Conservation (phyloP, 192 early-diverging fungal species). For the Spizellomyces sp. region DNA sequence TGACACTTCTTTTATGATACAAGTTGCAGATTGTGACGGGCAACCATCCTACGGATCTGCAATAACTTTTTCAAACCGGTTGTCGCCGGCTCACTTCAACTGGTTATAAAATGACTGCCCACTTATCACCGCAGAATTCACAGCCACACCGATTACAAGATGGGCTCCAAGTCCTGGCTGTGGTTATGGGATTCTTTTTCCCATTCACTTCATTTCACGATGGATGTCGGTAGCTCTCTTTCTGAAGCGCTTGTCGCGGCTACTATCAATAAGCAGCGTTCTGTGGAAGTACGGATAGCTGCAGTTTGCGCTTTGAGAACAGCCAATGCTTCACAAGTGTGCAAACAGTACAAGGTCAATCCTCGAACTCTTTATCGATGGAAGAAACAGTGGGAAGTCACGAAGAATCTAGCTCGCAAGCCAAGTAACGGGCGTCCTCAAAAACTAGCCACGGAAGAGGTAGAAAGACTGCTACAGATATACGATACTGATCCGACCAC, state of each 20-base stretch:
- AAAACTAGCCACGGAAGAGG: neutral
- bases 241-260: neutral
- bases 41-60: no score
- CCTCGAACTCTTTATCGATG: neutral
- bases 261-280: neutral
- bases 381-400: neutral
- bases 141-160: no score
- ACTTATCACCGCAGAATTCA: no score
- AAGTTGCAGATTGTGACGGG: no score
- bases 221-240: conserved; percentile 1
- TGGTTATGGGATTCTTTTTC: no score
- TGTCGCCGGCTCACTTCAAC: no score
- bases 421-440: neutral
- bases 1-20: no score
- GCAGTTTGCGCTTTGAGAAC: neutral
- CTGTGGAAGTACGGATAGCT: neutral
- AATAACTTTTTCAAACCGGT: no score
- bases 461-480: neutral
- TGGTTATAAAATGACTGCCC: no score
- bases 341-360: neutral
- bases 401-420: neutral
- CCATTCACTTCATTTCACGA: no score
- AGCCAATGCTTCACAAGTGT: neutral
- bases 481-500: neutral
- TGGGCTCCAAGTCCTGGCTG: no score